Evolutionary conservation across 164 flowering plant species (phyloP).

Genomic region (Buxus sempervirens): DNA sequence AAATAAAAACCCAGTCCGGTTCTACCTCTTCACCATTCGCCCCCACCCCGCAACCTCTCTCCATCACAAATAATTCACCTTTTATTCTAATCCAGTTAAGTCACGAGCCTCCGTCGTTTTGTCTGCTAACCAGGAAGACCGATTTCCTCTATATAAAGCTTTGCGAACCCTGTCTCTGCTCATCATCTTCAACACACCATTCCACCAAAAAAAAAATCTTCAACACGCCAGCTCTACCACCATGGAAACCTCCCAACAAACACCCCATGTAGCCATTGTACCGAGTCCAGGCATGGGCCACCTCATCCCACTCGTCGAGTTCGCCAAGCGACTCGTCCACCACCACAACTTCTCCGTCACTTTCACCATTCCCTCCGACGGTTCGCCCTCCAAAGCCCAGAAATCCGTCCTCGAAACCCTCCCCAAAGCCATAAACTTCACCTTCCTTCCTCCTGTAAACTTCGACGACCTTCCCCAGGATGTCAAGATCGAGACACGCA

Average conservation of each 20-base stretch:
- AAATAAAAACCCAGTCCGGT: too few relatives aligned
- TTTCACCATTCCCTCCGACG: conserved; percentile 34
- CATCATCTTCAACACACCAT: too few relatives aligned
- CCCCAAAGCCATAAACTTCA: conserved; percentile 20
- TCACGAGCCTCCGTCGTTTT: too few relatives aligned
- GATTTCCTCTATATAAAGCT: too few relatives aligned
- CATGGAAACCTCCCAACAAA: background rate
- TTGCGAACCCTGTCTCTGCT: too few relatives aligned
- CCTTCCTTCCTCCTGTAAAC: conserved; percentile 38
- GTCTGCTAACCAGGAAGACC: too few relatives aligned
- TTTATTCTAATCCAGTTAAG: too few relatives aligned
- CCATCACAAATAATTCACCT: too few relatives aligned
- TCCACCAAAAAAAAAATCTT: too few relatives aligned
- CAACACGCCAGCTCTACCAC: too few relatives aligned
- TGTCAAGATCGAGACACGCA: conserved; percentile 24
- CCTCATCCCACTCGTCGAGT: conserved; percentile 30
- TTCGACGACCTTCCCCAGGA: conserved; percentile 28
- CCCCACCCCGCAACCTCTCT: too few relatives aligned
- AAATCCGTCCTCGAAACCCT: conserved; percentile 28
- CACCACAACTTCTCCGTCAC: conserved; percentile 34
- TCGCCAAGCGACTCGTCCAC: conserved; percentile 28
- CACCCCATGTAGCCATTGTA: conserved; percentile 14
- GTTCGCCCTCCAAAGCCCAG: conserved; percentile 29
- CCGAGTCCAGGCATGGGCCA: conserved; percentile 39
- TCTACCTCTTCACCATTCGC: too few relatives aligned